Conservation (phyloP, 2,329 filamentous ascomycete genomes). For the Chalaropsis ovoidea region DNA sequence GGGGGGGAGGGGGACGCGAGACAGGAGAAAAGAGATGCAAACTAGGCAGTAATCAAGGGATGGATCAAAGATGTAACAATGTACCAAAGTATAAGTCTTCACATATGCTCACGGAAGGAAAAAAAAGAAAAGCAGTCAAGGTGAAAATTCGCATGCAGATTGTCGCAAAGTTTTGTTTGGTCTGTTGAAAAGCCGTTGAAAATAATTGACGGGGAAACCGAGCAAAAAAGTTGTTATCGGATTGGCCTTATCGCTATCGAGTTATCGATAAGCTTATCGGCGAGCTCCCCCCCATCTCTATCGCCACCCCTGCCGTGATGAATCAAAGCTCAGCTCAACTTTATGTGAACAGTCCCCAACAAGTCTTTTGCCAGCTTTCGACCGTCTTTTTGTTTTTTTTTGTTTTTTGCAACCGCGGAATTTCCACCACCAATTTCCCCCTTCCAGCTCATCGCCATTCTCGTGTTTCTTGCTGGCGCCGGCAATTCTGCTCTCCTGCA, state of each 20-base stretch:
- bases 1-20: not conserved
- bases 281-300: not conserved
- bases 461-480: not conserved
- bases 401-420: too few species aligned
- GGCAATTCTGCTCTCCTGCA: not conserved
- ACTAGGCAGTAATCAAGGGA: too few species aligned
- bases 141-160: not conserved
- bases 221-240: slow-evolving; percentile 23
- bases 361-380: slow-evolving; percentile 9
- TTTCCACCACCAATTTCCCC: too few species aligned
- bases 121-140: not conserved
- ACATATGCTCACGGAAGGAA: not conserved
- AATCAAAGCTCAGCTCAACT: not conserved
- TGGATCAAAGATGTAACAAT: not conserved
- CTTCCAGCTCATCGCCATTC: too few species aligned
- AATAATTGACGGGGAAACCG: slow-evolving; percentile 18
- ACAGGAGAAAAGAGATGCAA: too few species aligned
- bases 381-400: too few species aligned
- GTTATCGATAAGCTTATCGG: slow-evolving; percentile 24
- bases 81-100: not conserved
- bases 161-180: slow-evolving; percentile 14
- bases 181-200: not conserved
- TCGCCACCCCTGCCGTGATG: slow-evolving; percentile 8
- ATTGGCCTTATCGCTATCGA: not conserved
- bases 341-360: not conserved